Base-by-base conservation (phyloP, 768 basidiomycete genomes). In the Leucogyrophana mollusca region DNA sequence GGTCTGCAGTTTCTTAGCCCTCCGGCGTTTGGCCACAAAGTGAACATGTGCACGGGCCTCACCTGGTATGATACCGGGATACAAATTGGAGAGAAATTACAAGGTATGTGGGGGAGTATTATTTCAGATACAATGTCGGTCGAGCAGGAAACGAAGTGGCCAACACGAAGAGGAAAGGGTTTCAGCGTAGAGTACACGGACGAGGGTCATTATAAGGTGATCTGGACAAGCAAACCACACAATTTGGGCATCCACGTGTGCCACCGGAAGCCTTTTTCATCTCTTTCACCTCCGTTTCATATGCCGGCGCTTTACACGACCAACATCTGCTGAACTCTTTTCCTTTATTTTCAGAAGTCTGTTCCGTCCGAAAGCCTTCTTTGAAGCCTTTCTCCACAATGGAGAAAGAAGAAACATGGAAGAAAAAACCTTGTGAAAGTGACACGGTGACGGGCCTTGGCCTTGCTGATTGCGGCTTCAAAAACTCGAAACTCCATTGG, bases 201-300 rank as follows among this genome's bases (percentile, higher is more conserved):
- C 35, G 51, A 39, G 37, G 38, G 39, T 35, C 55, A 65, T 60
- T 58, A 63, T 65, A 65, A 52, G 47, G 45, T 58, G 50, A 58
- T 54, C 49, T 50, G 55, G 48, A 57, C 55, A 38, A 52, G 57
- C 50, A 49, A 62, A 51, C 53, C 47, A 44, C 37, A 62, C 62
- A n/a, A 47, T 55, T 61, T 61, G 43, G 56, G 47, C 47, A 11
- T 46, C 53, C 58, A 63, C 61, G 61, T 65, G 63, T 40, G 14
- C 47, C 48, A 51, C 55, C 35, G 51, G 46, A 54, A 48, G 51
- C 22, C 22, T 9, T 22, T 32, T 34, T n/a, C 38, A 39, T 42
- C 24, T 39, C 35, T 23, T 34, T 34, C 11, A 10, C 25, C 16
- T 34, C 33, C 35, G 48, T 46, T 38, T 38, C 21, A 32, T 37